Base-by-base conservation (phyloP, 1,284 basidiomycete species). In the Pseudozyma pruni region DNA sequence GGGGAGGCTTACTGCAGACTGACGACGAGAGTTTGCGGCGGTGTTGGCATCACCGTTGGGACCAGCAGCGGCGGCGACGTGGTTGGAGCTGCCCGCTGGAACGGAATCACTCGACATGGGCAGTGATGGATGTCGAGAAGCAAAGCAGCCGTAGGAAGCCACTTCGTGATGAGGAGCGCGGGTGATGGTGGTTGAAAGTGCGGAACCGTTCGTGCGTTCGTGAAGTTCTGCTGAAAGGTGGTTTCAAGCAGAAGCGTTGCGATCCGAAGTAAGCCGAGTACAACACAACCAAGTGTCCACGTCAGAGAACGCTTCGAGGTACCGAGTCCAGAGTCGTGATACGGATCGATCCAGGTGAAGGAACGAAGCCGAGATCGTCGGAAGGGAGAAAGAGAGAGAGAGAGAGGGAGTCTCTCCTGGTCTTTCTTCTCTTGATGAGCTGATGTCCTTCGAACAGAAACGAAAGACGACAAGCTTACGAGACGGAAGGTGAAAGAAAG, bases 1-100 rank as follows among this genome's bases (percentile, higher is more conserved):
- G 43, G 76, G 69, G 20, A 78, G 67, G 59, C 75, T 78, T n/a
- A 78, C 74, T 47, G 76, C 74, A 44, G 76, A 76, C 69, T 73
- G 69, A 20, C 76, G 67, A 34, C 75, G 56, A 40, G 58, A 54
- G 41, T 71, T 56, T 6, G 6, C 27, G 16, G 38, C 41, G 19
- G 45, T 17, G 34, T 44, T 54, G 31, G 68, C 62, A 61, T 70
- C 68, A 47, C 63, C 72, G 63, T 69, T 72, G 53, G 41, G 32
- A 34, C 64, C 54, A 55, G 64, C 54, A 55, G 64, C 52, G 49
- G 56, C 50, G 59, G 63, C 61, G 62, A 57, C 48, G 62, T 72
- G 54, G 51, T 45, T 48, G 4, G 33, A 49, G 63, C 49, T 67
- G 63, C 63, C 70, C 52, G 64, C 56, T 53, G 59, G 52, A 17